A percentile compares a stretch with the other conserved stretches of the same genome.
phyloP scores from a whole-genome alignment of 2,329 filamentous ascomycete genomes.

The Stromatinia cepivora region DNA sequence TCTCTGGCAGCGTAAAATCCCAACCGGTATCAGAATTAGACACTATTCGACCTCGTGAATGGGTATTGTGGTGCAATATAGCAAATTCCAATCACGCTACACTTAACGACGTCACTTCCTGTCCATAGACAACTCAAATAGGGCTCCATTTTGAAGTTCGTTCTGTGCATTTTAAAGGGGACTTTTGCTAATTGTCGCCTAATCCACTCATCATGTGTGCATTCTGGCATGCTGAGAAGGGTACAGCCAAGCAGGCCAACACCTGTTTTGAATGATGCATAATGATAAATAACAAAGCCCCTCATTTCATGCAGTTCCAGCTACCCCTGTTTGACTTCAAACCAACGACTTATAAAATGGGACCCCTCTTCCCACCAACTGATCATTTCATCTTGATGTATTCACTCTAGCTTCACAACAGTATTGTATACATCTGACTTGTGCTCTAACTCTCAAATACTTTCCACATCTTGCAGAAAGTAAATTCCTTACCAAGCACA shows the following conservation, averaged over 20 bases:
- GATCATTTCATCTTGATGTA: neutral
- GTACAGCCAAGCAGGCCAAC: conserved; percentile 10
- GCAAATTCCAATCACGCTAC: neutral
- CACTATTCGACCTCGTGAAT: neutral
- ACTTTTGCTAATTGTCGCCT: neutral
- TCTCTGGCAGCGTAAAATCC: neutral
- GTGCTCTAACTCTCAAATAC: neutral
- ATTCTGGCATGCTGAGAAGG: neutral
- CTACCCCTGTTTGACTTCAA: conserved; percentile 9
- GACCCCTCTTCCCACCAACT: neutral
- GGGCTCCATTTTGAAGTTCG: neutral
- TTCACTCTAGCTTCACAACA: neutral
- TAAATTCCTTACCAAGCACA: neutral
- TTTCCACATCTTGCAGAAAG: too few relatives aligned
- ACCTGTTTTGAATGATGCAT: conserved; percentile 11
- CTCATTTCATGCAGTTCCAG: conserved; percentile 15
- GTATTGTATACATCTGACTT: neutral
- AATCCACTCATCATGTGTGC: neutral
- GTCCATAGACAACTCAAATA: neutral
- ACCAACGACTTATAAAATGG: conserved; percentile 5
- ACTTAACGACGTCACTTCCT: neutral
- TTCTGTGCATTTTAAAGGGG: neutral
- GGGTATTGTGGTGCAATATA: neutral
- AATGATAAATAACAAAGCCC: conserved; percentile 6
- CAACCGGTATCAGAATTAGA: neutral